These are phyloP conservation scores for Mortierella alpina DNA, from an alignment of 192 early-diverging fungal species.

Conservation along the genomic window DNA sequence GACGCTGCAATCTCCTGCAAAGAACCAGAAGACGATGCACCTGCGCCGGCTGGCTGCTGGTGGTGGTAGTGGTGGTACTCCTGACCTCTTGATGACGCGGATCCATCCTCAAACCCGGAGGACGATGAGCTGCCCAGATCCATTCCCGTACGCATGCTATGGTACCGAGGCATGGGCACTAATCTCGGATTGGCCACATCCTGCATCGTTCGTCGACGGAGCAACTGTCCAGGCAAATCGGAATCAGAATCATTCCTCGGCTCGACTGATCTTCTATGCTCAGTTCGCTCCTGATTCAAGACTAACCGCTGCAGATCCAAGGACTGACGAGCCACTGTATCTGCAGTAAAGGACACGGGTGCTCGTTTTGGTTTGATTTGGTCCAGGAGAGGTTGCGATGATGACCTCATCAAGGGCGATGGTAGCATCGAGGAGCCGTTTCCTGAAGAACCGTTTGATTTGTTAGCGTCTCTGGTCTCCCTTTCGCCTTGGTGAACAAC, in stretches of 20 bases:
- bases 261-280: not conserved
- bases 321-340: slow-evolving; percentile 23
- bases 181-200: slow-evolving; percentile 11
- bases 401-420: slow-evolving; percentile 14
- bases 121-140: not conserved
- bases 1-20: slow-evolving; percentile 25
- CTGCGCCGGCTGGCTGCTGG: slow-evolving; percentile 1
- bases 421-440: not conserved
- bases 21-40: not conserved
- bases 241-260: slow-evolving; percentile 34
- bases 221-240: slow-evolving; percentile 31
- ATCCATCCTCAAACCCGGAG: not conserved
- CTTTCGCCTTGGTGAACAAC: too few relatives aligned
- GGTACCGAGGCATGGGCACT: slow-evolving; percentile 11
- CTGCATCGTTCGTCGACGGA: slow-evolving; percentile 37
- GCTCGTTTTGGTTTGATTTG: not conserved
- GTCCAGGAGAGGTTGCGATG: slow-evolving; percentile 29
- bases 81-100: not conserved
- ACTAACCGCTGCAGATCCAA: slow-evolving; percentile 32
- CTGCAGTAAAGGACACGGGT: slow-evolving; percentile 17
- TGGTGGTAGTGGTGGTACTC: not conserved
- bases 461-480: too few relatives aligned
- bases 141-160: slow-evolving; percentile 19
- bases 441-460: not conserved
- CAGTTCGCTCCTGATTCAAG: slow-evolving; percentile 22